Evolutionary conservation across 768 basidiomycete species (phyloP), one percentile per base, ranked within the genome.

Genomic region (Lactifluus pinguis): DNA sequence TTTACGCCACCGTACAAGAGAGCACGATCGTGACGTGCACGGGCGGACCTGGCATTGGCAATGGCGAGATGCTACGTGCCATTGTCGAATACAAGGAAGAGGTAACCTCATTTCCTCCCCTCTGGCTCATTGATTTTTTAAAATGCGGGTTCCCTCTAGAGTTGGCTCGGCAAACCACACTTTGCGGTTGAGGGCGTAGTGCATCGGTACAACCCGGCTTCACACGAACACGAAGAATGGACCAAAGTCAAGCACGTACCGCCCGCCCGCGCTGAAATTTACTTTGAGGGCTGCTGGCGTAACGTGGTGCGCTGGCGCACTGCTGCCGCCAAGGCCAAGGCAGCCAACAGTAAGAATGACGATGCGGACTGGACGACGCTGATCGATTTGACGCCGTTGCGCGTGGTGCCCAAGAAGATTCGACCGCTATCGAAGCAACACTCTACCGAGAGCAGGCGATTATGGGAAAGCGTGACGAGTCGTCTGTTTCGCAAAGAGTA

Each of bases 51-150:
- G 62, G 65, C 15, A 44, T 53, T 21, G 81, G 79, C 60, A 77
- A 78, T 14, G 80, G 78, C 39, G 75, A 80, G 63, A 82, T 80
- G 69, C 84, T 89, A 67, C 80, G 95, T 61, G 80, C 92, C 4
- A 79, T 98, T 66, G 83, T 97, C 59, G 92, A 95, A 68, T 98
- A 95, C 76, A 94, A 93, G 74, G 97, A 99, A 70, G 95, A 99
- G 84, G 90, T 90, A 61, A 25, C 25, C 25, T 25, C 25, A 25
- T 25, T 25, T 25, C 25, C 25, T 2, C 25, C 25, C 25, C 25
- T 25, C 25, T 25, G 25, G 25, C 25, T 25, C 25, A 25, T 25
- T 25, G 25, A 25, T 25, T 25, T 25, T 25, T 25, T 25, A 2
- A 25, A 25, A 25, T 25, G 25, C 25, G 25, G 25, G 25, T 25